Conservation (phyloP, 768 basidiomycete species). For the Mycena filopes region DNA sequence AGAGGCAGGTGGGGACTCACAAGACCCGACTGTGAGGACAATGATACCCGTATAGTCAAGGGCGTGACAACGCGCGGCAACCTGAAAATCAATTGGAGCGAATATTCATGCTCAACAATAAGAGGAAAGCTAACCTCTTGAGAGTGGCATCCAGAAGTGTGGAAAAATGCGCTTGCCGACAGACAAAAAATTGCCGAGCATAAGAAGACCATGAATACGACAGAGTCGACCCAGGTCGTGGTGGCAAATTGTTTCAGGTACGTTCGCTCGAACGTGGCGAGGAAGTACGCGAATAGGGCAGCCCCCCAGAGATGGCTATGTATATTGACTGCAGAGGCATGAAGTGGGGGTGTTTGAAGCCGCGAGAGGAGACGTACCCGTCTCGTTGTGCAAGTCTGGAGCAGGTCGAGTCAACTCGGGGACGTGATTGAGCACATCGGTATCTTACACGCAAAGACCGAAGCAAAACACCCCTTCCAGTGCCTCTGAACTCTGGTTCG, state of each 20-base stretch:
- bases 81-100: conserved; percentile 48
- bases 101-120: conserved; percentile 17
- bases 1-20: background rate
- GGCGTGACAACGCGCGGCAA: conserved; percentile 67
- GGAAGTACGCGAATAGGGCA: conserved; percentile 65
- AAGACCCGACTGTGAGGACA: conserved; percentile 33
- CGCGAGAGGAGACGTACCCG: conserved; percentile 53
- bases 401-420: conserved; percentile 25
- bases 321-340: conserved; percentile 73
- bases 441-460: conserved; percentile 74
- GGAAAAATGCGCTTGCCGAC: conserved; percentile 75
- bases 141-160: conserved; percentile 81
- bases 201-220: conserved; percentile 73
- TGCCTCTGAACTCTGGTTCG: conserved; percentile 62
- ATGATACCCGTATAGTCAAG: conserved; percentile 88
- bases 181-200: conserved; percentile 80
- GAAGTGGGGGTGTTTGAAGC: conserved; percentile 22
- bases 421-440: conserved; percentile 34
- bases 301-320: conserved; percentile 84
- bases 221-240: conserved; percentile 69
- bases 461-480: conserved; percentile 71
- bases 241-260: conserved; percentile 63
- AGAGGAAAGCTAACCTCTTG: conserved; percentile 56
- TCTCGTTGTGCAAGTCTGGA: conserved; percentile 86
- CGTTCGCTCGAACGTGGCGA: conserved; percentile 61